Evolutionary conservation across 208 protist species (phyloP), one percentile per base, ranked within the genome.

Genomic region (Trypanosomatidae sp.): DNA sequence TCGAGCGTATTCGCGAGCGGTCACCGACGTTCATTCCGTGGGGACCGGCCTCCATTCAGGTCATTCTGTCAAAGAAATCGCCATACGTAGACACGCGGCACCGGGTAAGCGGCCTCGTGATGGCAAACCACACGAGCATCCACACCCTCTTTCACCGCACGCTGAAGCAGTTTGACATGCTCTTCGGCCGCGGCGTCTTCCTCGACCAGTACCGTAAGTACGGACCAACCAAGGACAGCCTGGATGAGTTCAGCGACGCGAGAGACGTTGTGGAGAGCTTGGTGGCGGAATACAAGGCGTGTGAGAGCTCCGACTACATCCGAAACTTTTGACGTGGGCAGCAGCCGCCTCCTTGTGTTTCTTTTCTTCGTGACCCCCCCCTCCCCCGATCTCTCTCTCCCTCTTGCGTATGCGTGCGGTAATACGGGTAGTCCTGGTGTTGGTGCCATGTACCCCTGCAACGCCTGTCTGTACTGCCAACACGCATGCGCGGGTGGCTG

Each of bases 51-150:
- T 96, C 89, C 22, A 98, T 99, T 62, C 96, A 99, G 91, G 97
- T 99, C 0, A 94, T 97, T 47, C 79, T 99, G 12, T 98, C 95
- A 9, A 92, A 94, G 69, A 95, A 97, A 77, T 99, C 95, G 5
- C 99, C 99, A 9, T 99, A 99, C 83, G 75, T 99, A 3, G 88
- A 99, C 77, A 93, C 97, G 47, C 70, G 91, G 13, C 96, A 99
- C 80, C 94, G 98, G 46, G 99, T 99, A 46, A 98, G 87, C 56
- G 99, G 99, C 17, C 91, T 99, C 19, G 99, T 99, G 78, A 83
- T 99, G 69, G 99, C 99, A 8, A 99, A 99, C 86, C 99, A 99
- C 89, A 99, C 99, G 0, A 97, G 90, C 72, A 99, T 99, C 33
- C 80, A 81, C 68, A 93, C 97, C 55, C 83, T 99, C 30, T 99